Conservation (phyloP, 345 rosid genomes). For the Murraya paniculata region DNA sequence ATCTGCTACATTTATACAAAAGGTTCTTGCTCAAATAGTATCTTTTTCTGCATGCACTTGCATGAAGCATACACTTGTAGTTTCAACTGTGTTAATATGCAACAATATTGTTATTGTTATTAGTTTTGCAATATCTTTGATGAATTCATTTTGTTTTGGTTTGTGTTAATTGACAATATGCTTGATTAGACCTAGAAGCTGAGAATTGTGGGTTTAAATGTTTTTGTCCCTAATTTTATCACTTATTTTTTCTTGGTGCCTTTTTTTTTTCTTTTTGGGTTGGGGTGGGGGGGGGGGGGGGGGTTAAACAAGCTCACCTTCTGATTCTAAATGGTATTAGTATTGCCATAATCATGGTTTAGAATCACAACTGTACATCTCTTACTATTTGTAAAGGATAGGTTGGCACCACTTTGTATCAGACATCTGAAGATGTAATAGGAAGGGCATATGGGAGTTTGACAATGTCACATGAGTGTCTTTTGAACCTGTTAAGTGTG, state of each 20-base stretch:
- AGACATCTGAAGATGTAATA: not conserved
- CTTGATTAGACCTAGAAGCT: not conserved
- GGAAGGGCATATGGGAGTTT: not conserved
- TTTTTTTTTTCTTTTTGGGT: not conserved
- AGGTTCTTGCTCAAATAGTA: constrained; percentile 47
- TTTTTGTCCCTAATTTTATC: not conserved
- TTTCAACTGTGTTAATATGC: not conserved
- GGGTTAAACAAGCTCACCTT: not conserved
- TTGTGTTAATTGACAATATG: not conserved
- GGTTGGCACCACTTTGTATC: not conserved
- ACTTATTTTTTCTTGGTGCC: not conserved
- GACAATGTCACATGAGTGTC: not conserved
- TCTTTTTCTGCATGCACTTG: not conserved
- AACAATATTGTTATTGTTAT: not conserved
- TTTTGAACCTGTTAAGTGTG: not conserved
- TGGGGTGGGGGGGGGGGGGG: no score
- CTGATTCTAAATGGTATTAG: not conserved
- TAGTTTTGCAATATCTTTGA: not conserved
- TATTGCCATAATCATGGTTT: not conserved
- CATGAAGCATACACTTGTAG: not conserved
- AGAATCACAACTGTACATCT: not conserved
- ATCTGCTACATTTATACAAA: constrained; percentile 59
- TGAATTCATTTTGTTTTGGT: not conserved
- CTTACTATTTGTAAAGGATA: not conserved
- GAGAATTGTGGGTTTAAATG: not conserved